Evolutionary conservation across 179 eudicot species (phyloP).

Genomic region (Beta lomatogona): DNA sequence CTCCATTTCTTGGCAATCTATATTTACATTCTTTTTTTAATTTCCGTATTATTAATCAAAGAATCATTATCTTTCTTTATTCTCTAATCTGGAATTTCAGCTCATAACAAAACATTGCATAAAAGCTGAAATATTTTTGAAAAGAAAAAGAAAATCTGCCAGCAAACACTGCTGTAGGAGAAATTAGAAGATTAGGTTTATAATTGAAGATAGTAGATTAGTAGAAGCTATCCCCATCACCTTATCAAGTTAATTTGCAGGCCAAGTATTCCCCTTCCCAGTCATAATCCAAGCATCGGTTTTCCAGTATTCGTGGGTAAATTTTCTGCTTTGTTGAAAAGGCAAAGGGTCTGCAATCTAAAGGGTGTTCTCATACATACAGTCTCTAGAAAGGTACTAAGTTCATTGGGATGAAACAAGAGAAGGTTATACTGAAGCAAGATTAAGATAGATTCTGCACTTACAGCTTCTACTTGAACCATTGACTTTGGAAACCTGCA

Average conservation of each 20-base stretch:
- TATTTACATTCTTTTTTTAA: no score
- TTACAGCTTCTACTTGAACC: constrained; percentile 50
- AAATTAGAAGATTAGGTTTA: not conserved
- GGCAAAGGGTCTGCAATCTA: constrained; percentile 14
- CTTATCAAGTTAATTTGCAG: not conserved
- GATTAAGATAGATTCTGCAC: constrained; percentile 25
- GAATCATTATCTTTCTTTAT: no score
- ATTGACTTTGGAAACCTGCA: constrained; percentile 53
- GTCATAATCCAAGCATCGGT: not conserved
- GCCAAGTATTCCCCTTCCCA: constrained; percentile 13
- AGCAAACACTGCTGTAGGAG: not conserved
- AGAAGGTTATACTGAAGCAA: not conserved
- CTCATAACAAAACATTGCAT: not conserved
- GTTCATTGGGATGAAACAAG: not conserved
- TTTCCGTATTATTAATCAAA: no score
- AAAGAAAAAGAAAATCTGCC: no score
- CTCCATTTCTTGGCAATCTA: no score
- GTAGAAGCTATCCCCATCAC: constrained; percentile 9
- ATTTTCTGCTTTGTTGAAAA: constrained; percentile 4
- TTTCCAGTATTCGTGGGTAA: not conserved
- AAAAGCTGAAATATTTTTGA: not conserved
- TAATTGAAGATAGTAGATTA: not conserved
- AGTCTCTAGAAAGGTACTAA: not conserved
- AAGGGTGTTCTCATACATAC: not conserved
- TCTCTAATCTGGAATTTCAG: no score